Percentiles rank a stretch among this genome's conserved stretches.
Evolutionary conservation across 345 rosid species (phyloP).

Genomic region (Gossypium stocksii): DNA sequence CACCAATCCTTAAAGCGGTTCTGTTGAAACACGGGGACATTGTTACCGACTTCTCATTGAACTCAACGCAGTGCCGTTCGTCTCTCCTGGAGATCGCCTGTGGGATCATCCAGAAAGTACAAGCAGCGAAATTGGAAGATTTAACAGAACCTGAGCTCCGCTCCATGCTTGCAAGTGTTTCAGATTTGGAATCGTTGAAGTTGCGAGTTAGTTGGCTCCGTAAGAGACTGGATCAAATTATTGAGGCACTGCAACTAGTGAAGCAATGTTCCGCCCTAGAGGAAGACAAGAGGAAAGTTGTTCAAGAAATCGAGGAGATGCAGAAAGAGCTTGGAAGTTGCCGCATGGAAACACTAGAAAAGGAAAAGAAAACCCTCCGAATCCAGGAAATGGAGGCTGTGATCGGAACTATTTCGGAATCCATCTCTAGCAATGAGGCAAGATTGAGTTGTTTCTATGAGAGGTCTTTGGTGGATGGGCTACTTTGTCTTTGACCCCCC

Average conservation of each 20-base stretch:
- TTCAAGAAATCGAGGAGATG: neutral
- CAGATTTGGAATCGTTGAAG: slow-evolving; percentile 28
- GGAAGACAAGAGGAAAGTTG: neutral
- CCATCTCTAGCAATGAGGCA: slow-evolving; percentile 7
- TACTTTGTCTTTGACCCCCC: neutral
- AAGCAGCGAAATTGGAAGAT: slow-evolving; percentile 9
- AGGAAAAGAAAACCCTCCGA: neutral
- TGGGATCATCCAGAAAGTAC: slow-evolving; percentile 20
- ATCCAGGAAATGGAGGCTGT: slow-evolving; percentile 4
- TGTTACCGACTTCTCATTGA: slow-evolving; percentile 24
- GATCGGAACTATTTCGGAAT: neutral
- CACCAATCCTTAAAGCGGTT: slow-evolving; percentile 18
- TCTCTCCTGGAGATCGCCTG: slow-evolving; percentile 26
- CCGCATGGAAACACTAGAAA: neutral
- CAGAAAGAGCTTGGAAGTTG: slow-evolving; percentile 11
- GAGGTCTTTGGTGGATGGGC: slow-evolving; percentile 13
- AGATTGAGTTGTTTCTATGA: neutral
- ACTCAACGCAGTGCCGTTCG: slow-evolving; percentile 26
- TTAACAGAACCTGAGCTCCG: slow-evolving; percentile 16
- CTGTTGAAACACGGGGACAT: slow-evolving; percentile 32
- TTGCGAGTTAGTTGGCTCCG: slow-evolving; percentile 33
- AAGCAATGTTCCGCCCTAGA: slow-evolving; percentile 8
- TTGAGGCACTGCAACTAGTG: slow-evolving; percentile 11
- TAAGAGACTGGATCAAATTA: slow-evolving; percentile 23
- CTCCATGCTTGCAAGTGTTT: slow-evolving; percentile 18